A percentile compares a stretch with the other conserved stretches of the same genome.
These are phyloP conservation scores for Tuctoria greenei DNA, from an alignment of 176 grass and related monocot genomes.

Conservation along the genomic window DNA sequence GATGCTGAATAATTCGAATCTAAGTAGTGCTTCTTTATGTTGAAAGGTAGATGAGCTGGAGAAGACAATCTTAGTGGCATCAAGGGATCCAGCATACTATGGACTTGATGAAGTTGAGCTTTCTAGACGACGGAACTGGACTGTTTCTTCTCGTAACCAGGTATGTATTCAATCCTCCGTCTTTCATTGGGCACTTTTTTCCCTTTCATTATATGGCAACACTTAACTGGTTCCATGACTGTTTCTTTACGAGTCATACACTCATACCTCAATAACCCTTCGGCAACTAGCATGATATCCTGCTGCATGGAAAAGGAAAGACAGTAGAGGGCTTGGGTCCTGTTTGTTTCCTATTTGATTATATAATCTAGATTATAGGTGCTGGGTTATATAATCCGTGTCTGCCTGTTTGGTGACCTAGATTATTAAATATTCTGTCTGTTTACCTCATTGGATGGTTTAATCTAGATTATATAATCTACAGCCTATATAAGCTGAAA, in stretches of 20 bases:
- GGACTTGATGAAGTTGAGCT: slow-evolving; percentile 89
- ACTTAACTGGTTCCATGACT: neutral
- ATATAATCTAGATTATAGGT: too few relatives aligned
- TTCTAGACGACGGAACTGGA: slow-evolving; percentile 83
- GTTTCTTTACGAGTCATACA: neutral
- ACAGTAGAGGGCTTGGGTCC: neutral
- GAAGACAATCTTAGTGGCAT: slow-evolving; percentile 84
- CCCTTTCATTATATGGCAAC: neutral
- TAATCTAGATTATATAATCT: too few relatives aligned
- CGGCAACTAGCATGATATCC: neutral
- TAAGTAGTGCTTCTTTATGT: slow-evolving; percentile 19
- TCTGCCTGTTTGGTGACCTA: too few relatives aligned
- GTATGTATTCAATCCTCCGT: slow-evolving; percentile 30
- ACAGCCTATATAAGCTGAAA: too few relatives aligned
- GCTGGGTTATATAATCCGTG: too few relatives aligned
- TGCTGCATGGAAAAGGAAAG: slow-evolving; percentile 1
- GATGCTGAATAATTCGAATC: slow-evolving; percentile 17
- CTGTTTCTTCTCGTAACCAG: slow-evolving; percentile 66
- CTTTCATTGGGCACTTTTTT: neutral
- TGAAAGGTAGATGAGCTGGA: slow-evolving; percentile 87
- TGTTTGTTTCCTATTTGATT: too few relatives aligned
- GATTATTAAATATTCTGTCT: too few relatives aligned
- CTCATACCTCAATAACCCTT: too few relatives aligned
- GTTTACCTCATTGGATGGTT: too few relatives aligned
- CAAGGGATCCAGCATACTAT: slow-evolving; percentile 87